Evolutionary conservation across 192 early-diverging fungal species (phyloP).

Genomic region (Gorgonomyces haynaldii): DNA sequence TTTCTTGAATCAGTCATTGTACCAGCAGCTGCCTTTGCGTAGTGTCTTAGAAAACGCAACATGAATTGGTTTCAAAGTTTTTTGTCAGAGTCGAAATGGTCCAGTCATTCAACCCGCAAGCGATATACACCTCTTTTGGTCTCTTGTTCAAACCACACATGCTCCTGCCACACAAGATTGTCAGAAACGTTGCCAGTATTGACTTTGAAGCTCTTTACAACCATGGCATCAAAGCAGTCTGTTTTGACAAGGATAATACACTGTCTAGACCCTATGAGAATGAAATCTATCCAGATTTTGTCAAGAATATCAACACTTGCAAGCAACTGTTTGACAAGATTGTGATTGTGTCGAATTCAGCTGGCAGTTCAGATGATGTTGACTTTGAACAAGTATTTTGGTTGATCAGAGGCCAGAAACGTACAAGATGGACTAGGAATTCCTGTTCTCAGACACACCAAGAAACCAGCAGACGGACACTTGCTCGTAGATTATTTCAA

Average conservation of each 20-base stretch:
- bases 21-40: slow-evolving; percentile 61
- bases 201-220: slow-evolving; percentile 47
- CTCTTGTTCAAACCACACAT: slow-evolving; percentile 57
- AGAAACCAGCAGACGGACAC: slow-evolving; percentile 69
- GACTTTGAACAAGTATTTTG: slow-evolving; percentile 23
- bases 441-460: slow-evolving; percentile 1
- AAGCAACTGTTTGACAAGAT: slow-evolving; percentile 51
- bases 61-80: slow-evolving; percentile 79
- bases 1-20: slow-evolving; percentile 71
- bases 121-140: no score
- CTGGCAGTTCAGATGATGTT: slow-evolving; percentile 68
- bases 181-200: slow-evolving; percentile 59
- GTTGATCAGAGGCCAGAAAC: slow-evolving; percentile 30
- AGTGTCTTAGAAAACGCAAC: slow-evolving; percentile 77
- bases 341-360: slow-evolving; percentile 84
- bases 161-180: slow-evolving; percentile 63
- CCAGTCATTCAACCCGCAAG: no score
- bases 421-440: slow-evolving; percentile 20
- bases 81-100: slow-evolving; percentile 25
- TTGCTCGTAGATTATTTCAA: slow-evolving; percentile 43
- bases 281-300: slow-evolving; percentile 58
- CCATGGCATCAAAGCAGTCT: slow-evolving; percentile 61
- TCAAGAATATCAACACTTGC: slow-evolving; percentile 58
- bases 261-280: slow-evolving; percentile 72
- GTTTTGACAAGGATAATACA: slow-evolving; percentile 97